A percentile compares a stretch with the other conserved stretches of the same genome.
These are phyloP conservation scores for Pharnaceum exiguum DNA, from an alignment of 148 eudicot genomes.

Conservation along the genomic window DNA sequence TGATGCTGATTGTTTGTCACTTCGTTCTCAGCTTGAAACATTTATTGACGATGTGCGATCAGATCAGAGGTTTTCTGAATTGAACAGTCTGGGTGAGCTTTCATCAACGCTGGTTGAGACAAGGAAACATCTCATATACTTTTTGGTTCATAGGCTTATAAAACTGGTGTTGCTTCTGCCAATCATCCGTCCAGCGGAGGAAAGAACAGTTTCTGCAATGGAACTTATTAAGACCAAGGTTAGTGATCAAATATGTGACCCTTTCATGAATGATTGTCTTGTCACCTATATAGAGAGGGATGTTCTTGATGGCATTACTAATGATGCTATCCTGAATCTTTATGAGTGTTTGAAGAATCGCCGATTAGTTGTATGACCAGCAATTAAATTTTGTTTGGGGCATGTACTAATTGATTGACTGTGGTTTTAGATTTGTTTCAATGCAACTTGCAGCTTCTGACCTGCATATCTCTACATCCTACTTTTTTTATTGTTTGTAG, in stretches of 20 bases:
- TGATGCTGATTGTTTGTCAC: not conserved
- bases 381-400: not conserved
- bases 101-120: constrained; percentile 7
- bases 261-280: not conserved
- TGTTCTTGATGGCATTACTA: not conserved
- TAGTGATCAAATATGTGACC: not conserved
- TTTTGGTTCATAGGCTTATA: not conserved
- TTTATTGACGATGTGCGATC: constrained; percentile 1
- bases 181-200: not conserved
- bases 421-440: not conserved
- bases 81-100: constrained; percentile 3
- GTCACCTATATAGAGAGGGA: not conserved
- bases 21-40: not conserved
- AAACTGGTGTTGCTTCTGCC: constrained; percentile 7
- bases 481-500: no score
- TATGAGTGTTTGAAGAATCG: not conserved
- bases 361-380: not conserved
- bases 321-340: not conserved
- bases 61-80: not conserved
- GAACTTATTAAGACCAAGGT: not conserved
- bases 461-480: no score
- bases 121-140: not conserved
- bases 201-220: not conserved
- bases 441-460: not conserved
- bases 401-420: not conserved